Base-by-base conservation (phyloP, 805 yeast species). In the Myxozyma kluyveri region DNA sequence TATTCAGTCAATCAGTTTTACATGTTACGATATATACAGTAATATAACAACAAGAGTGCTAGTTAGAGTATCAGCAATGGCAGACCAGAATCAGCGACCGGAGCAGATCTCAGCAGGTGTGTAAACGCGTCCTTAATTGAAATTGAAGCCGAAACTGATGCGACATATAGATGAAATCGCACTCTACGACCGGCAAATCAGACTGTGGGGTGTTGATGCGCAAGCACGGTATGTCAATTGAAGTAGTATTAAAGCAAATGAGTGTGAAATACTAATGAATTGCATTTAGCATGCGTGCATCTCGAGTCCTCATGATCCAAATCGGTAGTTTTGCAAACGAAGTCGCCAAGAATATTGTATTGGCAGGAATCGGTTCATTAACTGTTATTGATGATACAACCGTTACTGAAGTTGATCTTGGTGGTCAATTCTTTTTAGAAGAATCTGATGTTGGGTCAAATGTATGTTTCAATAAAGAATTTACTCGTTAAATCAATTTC, bases 141-240 rank as follows among this genome's bases (percentile, higher is more conserved):
- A 19, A 12, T 18, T 6, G 19, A 23, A 32, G 42, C 12, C 43
- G 3, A n/a, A 24, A 17, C 27, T 38, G 10, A 21, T 42, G 32
- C 4, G 22, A n/a, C 7, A 14, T 19, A n/a, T 26, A 69, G 96
- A 89, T 63, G 97, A 90, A 65, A 81, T 90, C 52, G 96, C 95
- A 1, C 76, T 91, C 21, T 91, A 91, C 65, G 99, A 91, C 69
- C 79, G 99, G 53, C 99, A 91, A 69, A 90, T 91, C 57, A 72
- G 99, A 57, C 75, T 91, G 19, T 91, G 99, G 99, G 99, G 99
- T 1, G 74, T 93, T 65, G 95, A 86, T 29, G 95, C 97, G 2
- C 99, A 91, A 67, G 75, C 80, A 37, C 68, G 81, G 61, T 60
- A 60, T 14, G 60, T 21, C 40, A 3, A 3, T 3, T 31, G 17